phyloP scores from a whole-genome alignment of 2,329 filamentous ascomycete genomes.

The Aphanocladium album region DNA sequence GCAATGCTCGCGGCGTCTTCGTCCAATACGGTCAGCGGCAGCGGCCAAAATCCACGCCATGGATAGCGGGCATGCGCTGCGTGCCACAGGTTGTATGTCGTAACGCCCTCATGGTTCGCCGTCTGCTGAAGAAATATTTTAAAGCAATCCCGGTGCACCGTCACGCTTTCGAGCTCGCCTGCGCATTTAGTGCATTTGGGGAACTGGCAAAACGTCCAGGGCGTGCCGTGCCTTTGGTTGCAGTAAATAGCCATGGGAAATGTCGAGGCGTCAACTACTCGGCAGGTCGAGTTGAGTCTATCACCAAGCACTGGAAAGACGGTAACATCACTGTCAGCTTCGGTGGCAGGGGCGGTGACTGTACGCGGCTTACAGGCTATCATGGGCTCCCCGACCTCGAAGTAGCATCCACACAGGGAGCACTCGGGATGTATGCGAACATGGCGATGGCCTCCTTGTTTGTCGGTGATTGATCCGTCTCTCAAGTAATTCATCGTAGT shows the following conservation, averaged over 20 bases:
- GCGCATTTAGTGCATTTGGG: slow-evolving; percentile 1
- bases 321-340: background rate
- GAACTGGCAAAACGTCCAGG: slow-evolving; percentile 3
- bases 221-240: slow-evolving; percentile 5
- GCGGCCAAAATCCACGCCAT: slow-evolving; percentile 8
- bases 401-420: slow-evolving; percentile 5
- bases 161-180: slow-evolving; percentile 1
- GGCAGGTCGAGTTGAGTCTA: background rate
- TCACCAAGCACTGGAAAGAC: slow-evolving; percentile 1
- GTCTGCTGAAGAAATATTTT: slow-evolving; percentile 5
- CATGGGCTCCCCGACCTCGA: slow-evolving; percentile 5
- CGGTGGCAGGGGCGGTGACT: too few species aligned
- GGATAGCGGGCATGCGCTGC: slow-evolving; percentile 8
- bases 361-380: background rate
- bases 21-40: background rate
- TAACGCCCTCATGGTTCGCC: background rate
- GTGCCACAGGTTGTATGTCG: slow-evolving; percentile 3
- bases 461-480: background rate
- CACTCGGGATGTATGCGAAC: slow-evolving; percentile 10
- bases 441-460: slow-evolving; percentile 3
- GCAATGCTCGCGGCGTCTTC: background rate
- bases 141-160: slow-evolving; percentile 6
- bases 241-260: slow-evolving; percentile 9
- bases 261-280: slow-evolving; percentile 5
- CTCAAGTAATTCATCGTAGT: too few species aligned